Evolutionary conservation across 257 asterid genomes (phyloP), one percentile per base, ranked within the genome.

Genomic region (Nicotiana tomentosiformis): DNA sequence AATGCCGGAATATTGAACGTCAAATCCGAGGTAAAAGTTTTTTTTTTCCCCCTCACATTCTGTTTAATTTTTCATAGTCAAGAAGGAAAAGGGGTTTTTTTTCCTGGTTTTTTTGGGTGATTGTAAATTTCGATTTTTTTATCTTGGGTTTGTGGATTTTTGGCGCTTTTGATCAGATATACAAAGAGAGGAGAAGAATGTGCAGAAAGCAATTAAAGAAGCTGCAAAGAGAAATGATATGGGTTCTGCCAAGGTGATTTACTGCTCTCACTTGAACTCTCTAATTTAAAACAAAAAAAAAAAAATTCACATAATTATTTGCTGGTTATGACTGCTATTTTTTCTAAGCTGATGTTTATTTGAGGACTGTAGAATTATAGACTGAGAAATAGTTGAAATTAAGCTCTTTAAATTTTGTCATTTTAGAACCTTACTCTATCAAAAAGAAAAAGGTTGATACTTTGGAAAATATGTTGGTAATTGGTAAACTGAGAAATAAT

Each of bases 151-250:
- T 18, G 18, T 49, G 51, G 8, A 55, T 18, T 58, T 78, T 67
- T 76, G 89, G 87, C 61, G 20, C 20, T 67, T 81, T 62, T 86
- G 84, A 66, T 87, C 86, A 94, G 99, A 96, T 90, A 94, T 94
- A 85, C 97, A 96, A 88, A 94, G 92, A 84, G 99, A 94, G 87
- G 99, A 94, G 89, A 96, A 93, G 86, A 90, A 65, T 86, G 98
- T 94, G 79, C 99, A 96, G 90, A 93, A 94, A 89, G 95, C 99
- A 58, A 94, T 96, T 89, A 93, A 90, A 84, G 99, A 93, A 84
- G 98, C 98, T 30, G 98, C 98, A 11, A 96, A 92, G 85, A 89
- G 99, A 84, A 96, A 94, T 78, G 99, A 96, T 66, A 92, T 94
- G 97, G 97, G 92, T 86, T 96, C 98, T 83, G 99, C 98, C 84